phyloP scores from a whole-genome alignment of 306 rosid species.

The Ziziphus jujuba region DNA sequence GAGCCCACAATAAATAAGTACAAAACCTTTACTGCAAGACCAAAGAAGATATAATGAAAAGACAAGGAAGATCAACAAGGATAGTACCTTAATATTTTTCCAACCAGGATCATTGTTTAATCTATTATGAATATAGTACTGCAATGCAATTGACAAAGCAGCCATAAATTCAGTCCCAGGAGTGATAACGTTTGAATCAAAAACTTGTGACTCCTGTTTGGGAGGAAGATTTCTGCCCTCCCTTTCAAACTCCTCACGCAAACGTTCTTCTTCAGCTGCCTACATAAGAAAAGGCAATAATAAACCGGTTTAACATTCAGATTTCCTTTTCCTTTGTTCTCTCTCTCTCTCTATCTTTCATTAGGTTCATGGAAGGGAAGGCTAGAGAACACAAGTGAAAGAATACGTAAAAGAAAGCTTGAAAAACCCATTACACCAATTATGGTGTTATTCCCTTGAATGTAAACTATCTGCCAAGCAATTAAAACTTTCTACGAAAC shows the following conservation, averaged over 20 bases:
- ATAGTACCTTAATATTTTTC: constrained; percentile 75
- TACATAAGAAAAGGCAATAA: constrained; percentile 29
- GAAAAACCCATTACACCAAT: too few species aligned
- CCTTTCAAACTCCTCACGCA: constrained; percentile 85
- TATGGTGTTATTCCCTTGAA: too few species aligned
- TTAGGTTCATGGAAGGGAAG: neutral
- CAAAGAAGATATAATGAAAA: constrained; percentile 12
- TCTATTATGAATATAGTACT: constrained; percentile 94
- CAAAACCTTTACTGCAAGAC: neutral
- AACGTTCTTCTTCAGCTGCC: constrained; percentile 88
- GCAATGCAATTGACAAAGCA: constrained; percentile 86
- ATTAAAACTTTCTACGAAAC: too few species aligned
- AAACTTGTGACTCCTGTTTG: constrained; percentile 60
- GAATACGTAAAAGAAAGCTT: neutral
- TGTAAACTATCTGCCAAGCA: too few species aligned
- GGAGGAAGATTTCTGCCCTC: constrained; percentile 99
- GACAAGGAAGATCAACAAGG: constrained; percentile 8
- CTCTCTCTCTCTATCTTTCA: neutral
- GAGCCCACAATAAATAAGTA: constrained; percentile 4
- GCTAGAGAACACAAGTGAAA: neutral
- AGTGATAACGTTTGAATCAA: constrained; percentile 93
- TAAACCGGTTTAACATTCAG: neutral
- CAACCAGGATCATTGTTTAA: constrained; percentile 97
- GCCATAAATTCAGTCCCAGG: constrained; percentile 98
- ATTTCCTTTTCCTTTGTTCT: neutral